Evolutionary conservation across 1,139 yeast genomes (phyloP), one percentile per base, ranked within the genome.

Genomic region (Blastobotrys niveus): DNA sequence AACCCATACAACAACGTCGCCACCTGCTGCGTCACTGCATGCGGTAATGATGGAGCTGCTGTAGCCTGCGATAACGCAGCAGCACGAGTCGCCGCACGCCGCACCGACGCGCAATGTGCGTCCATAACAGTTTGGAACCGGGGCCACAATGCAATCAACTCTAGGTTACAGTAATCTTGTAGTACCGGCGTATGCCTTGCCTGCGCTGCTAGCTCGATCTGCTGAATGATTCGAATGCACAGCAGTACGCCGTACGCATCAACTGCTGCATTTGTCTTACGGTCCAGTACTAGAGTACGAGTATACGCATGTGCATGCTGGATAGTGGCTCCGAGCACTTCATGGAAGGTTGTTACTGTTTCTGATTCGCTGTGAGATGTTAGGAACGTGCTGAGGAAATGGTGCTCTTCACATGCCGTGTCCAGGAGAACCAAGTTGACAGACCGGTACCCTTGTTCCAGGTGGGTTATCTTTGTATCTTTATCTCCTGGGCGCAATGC

Each of bases 231-330:
- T 42, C 96, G 70, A 32, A 91, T 85, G 57, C 85, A 77, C n/a
- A 88, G 72, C 38, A 91, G 65, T 2, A 86, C 68, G 0, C 95
- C 96, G 61, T 79, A 84, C 0, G 81, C 77, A 62, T 91, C 98
- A 58, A 71, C 79, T 0, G 83, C 70, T 33, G 8, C n/a, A n/a
- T n/a, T n/a, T n/a, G n/a, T n/a, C n/a, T n/a, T n/a, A n/a, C n/a
- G n/a, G 40, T 58, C 77, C 57, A 62, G 69, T 34, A 69, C 67
- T 51, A 76, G 65, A 58, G 56, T 73, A 64, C 62, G 73, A 42
- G 75, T 77, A 82, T 52, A 57, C 12, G 43, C 74, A 56, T 62
- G 71, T 29, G 75, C 80, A 54, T 65, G 69, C 47, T 77, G 77
- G 63, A 73, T 80, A 42, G 43, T 38, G 3, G 63, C 65, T 51